Evolutionary conservation across 305 asterid genomes (phyloP).

Genomic region (Vinca major): DNA sequence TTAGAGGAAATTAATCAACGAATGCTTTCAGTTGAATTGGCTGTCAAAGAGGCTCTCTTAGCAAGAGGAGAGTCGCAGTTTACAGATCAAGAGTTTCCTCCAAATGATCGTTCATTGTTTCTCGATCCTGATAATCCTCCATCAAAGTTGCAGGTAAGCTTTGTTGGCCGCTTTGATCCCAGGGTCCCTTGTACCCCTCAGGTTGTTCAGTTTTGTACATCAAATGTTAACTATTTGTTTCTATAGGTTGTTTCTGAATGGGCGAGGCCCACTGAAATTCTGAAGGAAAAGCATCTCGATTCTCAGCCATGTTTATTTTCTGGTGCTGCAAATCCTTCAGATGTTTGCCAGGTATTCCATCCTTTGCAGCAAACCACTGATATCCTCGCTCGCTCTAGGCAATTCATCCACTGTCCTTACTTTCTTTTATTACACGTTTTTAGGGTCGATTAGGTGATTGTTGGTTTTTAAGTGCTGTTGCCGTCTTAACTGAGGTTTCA

Average conservation of each 20-base stretch:
- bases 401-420: conserved; percentile 2
- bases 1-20: conserved; percentile 88
- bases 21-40: conserved; percentile 93
- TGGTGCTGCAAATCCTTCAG: conserved; percentile 88
- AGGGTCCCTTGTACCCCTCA: neutral
- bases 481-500: conserved; percentile 91
- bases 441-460: conserved; percentile 99
- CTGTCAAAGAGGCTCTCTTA: conserved; percentile 91
- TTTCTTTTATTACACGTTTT: conserved; percentile 8
- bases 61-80: conserved; percentile 87
- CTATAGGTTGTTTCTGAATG: conserved; percentile 78
- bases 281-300: conserved; percentile 67
- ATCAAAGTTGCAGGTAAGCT: conserved; percentile 63
- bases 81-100: conserved; percentile 98
- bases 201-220: conserved; percentile 2
- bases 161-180: conserved; percentile 3
- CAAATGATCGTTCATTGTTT: conserved; percentile 79
- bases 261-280: conserved; percentile 93
- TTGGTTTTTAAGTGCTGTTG: conserved; percentile 99
- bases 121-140: conserved; percentile 84
- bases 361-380: no score
- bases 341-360: conserved; percentile 90
- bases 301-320: conserved; percentile 74
- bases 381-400: neutral
- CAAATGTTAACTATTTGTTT: conserved; percentile 14